Evolutionary conservation across 768 basidiomycete species (phyloP).

Genomic region (Lactifluus subvellereus): DNA sequence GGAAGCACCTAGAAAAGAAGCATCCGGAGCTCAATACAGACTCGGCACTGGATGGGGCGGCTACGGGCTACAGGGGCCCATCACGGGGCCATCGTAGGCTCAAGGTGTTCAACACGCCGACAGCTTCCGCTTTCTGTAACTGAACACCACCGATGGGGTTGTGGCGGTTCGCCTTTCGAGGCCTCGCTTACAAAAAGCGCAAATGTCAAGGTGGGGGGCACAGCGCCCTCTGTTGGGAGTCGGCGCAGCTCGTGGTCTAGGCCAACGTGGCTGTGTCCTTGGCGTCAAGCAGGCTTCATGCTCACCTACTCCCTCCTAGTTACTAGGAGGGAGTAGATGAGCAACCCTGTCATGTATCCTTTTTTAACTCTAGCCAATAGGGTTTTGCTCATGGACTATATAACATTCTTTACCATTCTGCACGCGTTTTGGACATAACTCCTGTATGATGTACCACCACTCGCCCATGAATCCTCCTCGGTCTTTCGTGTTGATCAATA

Average conservation of each 20-base stretch:
- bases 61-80: not conserved
- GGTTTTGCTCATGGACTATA: not conserved
- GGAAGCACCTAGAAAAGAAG: not conserved
- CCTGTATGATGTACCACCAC: not conserved
- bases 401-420: not conserved
- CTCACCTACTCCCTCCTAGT: not conserved
- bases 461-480: not conserved
- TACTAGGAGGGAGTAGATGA: no score
- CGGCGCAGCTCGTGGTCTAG: no score
- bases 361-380: not conserved
- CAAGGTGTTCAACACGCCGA: not conserved
- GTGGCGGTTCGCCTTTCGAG: no score
- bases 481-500: not conserved
- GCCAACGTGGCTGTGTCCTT: no score
- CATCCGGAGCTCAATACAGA: not conserved
- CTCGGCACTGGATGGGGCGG: not conserved
- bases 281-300: no score
- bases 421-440: not conserved
- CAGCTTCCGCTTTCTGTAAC: not conserved
- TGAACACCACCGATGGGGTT: not conserved
- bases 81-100: not conserved
- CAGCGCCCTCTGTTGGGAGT: no score
- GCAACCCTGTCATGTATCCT: not conserved
- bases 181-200: no score
- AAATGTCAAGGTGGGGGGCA: not conserved